phyloP scores from a whole-genome alignment of 2,329 filamentous ascomycete genomes.

The Daldinia eschscholtzii region DNA sequence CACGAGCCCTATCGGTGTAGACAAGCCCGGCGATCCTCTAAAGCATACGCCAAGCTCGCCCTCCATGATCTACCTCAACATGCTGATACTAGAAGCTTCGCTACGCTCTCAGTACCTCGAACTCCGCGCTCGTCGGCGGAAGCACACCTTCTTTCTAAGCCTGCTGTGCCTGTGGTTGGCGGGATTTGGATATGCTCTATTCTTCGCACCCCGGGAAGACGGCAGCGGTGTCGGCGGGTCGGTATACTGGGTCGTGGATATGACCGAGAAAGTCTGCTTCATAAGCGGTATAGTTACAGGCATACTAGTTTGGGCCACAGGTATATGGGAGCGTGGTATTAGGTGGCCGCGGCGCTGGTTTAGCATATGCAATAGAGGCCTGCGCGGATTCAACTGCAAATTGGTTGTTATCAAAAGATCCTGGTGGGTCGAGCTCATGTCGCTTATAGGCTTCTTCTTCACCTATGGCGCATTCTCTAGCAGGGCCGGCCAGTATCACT shows the following conservation, averaged over 20 bases:
- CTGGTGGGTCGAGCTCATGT: constrained; percentile 83
- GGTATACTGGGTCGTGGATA: constrained; percentile 96
- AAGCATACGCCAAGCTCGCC: constrained; percentile 88
- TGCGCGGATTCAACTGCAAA: constrained; percentile 95
- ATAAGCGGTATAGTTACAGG: constrained; percentile 91
- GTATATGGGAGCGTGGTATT: constrained; percentile 95
- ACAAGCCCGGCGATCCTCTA: constrained; percentile 75
- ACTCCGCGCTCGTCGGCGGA: constrained; percentile 85
- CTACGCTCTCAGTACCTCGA: constrained; percentile 93
- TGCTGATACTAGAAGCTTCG: constrained; percentile 95
- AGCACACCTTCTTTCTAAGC: constrained; percentile 92
- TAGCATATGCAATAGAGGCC: constrained; percentile 85
- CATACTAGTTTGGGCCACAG: constrained; percentile 90
- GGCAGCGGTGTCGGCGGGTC: constrained; percentile 90
- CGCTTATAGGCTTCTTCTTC: constrained; percentile 80
- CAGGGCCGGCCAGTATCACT: constrained; percentile 78
- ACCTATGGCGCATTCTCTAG: constrained; percentile 80
- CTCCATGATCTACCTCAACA: constrained; percentile 97
- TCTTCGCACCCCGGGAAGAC: constrained; percentile 95
- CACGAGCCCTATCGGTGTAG: constrained; percentile 60
- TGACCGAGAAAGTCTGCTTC: constrained; percentile 89
- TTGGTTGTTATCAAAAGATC: constrained; percentile 87
- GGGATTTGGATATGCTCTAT: constrained; percentile 90
- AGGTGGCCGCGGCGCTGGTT: constrained; percentile 96
- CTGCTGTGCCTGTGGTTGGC: constrained; percentile 84